phyloP scores from a whole-genome alignment of 1,139 yeast genomes.

The Geotrichum restrictum region DNA sequence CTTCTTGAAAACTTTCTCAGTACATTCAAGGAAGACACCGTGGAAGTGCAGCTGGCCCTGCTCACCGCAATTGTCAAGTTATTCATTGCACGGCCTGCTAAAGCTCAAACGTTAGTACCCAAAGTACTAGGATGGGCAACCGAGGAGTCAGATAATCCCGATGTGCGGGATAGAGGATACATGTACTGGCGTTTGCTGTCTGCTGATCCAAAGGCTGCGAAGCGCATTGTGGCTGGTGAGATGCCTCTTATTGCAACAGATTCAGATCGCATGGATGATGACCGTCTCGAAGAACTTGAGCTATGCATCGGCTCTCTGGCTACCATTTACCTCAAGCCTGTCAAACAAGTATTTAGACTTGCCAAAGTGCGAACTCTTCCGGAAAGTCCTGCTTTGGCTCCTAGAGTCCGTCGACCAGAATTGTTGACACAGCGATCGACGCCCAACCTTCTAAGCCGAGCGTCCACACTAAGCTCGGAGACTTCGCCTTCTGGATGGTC shows the following conservation, averaged over 20 bases:
- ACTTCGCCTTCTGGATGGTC: not conserved
- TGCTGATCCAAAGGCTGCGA: conserved; percentile 43
- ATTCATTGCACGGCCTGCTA: conserved; percentile 55
- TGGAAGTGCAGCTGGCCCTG: conserved; percentile 69
- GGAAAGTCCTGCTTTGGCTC: conserved; percentile 59
- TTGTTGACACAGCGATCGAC: conserved; percentile 18
- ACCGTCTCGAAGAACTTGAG: conserved; percentile 73
- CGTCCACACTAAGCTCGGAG: conserved; percentile 4
- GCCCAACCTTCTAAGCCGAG: conserved; percentile 12
- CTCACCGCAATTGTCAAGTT: conserved; percentile 72
- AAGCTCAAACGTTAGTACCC: conserved; percentile 57
- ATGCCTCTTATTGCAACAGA: conserved; percentile 64
- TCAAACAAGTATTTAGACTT: conserved; percentile 68
- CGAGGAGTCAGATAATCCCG: conserved; percentile 73
- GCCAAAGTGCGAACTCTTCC: conserved; percentile 55
- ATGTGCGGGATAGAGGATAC: conserved; percentile 77
- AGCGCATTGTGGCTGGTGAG: conserved; percentile 55
- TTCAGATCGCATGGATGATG: conserved; percentile 67
- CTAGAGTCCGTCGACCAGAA: conserved; percentile 29
- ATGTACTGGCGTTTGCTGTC: conserved; percentile 82
- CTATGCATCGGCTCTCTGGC: conserved; percentile 78
- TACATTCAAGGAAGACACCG: conserved; percentile 56
- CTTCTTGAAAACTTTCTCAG: conserved; percentile 48
- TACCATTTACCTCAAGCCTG: conserved; percentile 79
- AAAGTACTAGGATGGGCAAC: conserved; percentile 65